Base-by-base conservation (phyloP, 2,329 filamentous ascomycete species). In the Zymoseptoria ardabiliae region DNA sequence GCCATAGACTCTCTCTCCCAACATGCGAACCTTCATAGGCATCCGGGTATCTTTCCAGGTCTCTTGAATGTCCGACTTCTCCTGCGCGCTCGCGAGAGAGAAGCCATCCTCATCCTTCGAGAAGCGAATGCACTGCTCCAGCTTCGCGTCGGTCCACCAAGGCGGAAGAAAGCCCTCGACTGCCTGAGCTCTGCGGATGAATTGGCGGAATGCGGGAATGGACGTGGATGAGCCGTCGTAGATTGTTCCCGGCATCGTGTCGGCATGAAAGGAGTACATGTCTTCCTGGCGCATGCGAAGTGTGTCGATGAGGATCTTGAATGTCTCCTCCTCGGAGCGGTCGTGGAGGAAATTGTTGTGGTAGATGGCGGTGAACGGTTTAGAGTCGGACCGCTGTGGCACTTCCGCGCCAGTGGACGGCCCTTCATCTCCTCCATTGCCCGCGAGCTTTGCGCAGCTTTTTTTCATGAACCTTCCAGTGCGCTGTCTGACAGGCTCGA, bases 381-480 rank as follows among this genome's bases (percentile, higher is more conserved):
- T 58, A 2, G 45, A 48, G n/a, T 55, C 23, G 17, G 50, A 21
- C n/a, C 50, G 25, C 21, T 20, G 30, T 19, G 50, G 30, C 35
- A 30, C 21, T 22, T 23, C 41, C 20, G 21, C 50, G 19, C 52
- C 22, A 13, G n/a, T 8, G 8, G 8, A 19, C 8, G 13, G n/a
- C 30, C 48, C 25, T 21, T 13, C 21, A 17, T n/a, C 17, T 17
- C 35, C 35, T 17, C 45, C 20, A n/a, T 20, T 50, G 28, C 21
- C 50, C 4, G 60, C 56, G 19, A 61, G 22, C 9, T 35, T 30
- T 11, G 30, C 58, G 57, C 72, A 73, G 13, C 63, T 56, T 50
- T 70, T 71, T 62, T 75, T 73, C n/a, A 68, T 75, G 71, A 1
- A 21, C 53, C 54, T 72, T 72, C 68, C 68, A 73, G 56, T 72